Evolutionary conservation across 768 basidiomycete genomes (phyloP), one percentile per base, ranked within the genome.

Genomic region (Ramaria rubella): DNA sequence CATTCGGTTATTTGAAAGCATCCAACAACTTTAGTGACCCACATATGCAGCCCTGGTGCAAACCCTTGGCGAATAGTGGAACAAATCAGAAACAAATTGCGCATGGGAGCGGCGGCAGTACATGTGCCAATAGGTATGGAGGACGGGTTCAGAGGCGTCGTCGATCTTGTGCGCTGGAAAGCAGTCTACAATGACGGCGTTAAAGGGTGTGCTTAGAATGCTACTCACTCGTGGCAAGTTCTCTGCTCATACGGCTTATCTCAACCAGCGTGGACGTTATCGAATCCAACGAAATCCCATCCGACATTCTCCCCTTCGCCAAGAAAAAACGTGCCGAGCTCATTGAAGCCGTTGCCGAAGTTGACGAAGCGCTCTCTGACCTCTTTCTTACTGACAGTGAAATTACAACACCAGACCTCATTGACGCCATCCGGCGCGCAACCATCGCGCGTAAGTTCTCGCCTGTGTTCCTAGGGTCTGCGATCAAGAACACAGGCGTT

Each of bases 401-500:
- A 2, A 91, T 94, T 19, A 80, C 76, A 54, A 80, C 82, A 55
- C 68, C 70, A 27, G 88, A 94, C 68, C 82, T 99, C 38, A 83
- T 83, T 4, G 78, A 76, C 27, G 95, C 94, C 17, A 86, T 99
- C 62, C 85, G 94, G 19, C 90, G 96, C 33, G 81, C 92, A 3
- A 98, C 96, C 1, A 80, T 92, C 63, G 73, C 78, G 11, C 83
- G 93, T 65, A 92, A 88, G 61, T 98, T 99, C 73, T 89, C 92
- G 0, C 96, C 96, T 1, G 96, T 99, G 52, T 96, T 97, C 74
- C 75, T 97, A 58, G 96, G 96, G 38, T 95, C 94, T 5, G 96
- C 96, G 0, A 87, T 98, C 66, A 97, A 96, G 77, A 99, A 99
- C 70, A 94, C 93, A 7, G 92, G 83, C 36, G 87, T 99, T 5